These are phyloP conservation scores for Trichosanthes truncata DNA, from an alignment of 306 rosid species.

Conservation along the genomic window DNA sequence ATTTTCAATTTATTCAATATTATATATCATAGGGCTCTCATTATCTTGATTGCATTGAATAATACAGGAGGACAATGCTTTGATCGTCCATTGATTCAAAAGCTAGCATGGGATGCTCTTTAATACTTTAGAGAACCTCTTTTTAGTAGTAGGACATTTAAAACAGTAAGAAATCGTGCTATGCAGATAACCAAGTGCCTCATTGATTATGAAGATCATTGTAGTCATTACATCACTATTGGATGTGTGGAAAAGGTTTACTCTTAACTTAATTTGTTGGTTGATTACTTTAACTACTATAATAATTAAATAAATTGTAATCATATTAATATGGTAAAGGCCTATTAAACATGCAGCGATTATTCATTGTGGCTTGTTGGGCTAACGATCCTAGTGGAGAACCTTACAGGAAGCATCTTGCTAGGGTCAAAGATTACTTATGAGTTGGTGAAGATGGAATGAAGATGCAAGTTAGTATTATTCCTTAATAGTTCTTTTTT, in stretches of 20 bases:
- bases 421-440: constrained; percentile 26
- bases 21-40: no score
- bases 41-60: not conserved
- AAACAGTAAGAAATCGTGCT: constrained; percentile 21
- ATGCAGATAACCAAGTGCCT: constrained; percentile 12
- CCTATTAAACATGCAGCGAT: not conserved
- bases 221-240: constrained; percentile 28
- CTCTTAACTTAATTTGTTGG: no score
- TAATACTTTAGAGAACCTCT: constrained; percentile 21
- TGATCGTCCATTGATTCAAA: constrained; percentile 19
- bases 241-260: constrained; percentile 30
- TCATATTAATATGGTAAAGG: not conserved
- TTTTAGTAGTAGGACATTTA: constrained; percentile 19
- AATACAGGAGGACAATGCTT: constrained; percentile 25
- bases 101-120: constrained; percentile 22
- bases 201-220: constrained; percentile 29
- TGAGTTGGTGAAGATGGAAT: constrained; percentile 41
- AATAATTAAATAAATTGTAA: not conserved
- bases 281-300: no score
- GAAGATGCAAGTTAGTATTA: constrained; percentile 18
- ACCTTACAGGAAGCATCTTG: constrained; percentile 31
- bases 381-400: constrained; percentile 35
- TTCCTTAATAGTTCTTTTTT: not conserved
- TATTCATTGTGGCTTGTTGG: constrained; percentile 33
- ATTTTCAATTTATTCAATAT: no score